Evolutionary conservation across 257 asterid species (phyloP).

Genomic region (Echium plantagineum): DNA sequence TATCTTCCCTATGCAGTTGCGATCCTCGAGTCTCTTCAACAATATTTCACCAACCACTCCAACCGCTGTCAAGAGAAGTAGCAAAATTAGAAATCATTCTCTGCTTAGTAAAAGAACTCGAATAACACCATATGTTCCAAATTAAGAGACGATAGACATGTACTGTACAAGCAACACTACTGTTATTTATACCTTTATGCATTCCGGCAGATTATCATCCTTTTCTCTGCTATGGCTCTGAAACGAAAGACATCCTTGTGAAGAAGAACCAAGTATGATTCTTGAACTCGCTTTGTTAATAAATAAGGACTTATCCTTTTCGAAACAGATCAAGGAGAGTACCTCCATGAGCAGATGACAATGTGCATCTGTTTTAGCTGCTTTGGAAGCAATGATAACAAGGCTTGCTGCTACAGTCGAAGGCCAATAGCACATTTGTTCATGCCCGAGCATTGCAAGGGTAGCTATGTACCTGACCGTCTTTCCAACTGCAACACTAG

Average conservation of each 20-base stretch:
- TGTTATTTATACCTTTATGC: slow-evolving; percentile 58
- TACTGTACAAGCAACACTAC: neutral
- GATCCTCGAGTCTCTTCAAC: slow-evolving; percentile 14
- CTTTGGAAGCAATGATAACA: slow-evolving; percentile 69
- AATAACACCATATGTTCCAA: neutral
- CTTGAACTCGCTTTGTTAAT: neutral
- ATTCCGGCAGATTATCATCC: slow-evolving; percentile 56
- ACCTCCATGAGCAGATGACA: slow-evolving; percentile 47
- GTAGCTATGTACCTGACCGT: slow-evolving; percentile 61
- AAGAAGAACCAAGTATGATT: slow-evolving; percentile 2
- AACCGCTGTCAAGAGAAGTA: slow-evolving; percentile 53
- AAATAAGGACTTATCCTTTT: neutral
- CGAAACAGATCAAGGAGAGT: neutral
- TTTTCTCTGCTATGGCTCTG: slow-evolving; percentile 61
- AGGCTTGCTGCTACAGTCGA: slow-evolving; percentile 90
- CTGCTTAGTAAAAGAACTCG: neutral
- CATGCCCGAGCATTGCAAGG: slow-evolving; percentile 68
- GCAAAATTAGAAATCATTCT: slow-evolving; percentile 7
- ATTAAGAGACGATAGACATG: neutral
- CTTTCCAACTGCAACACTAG: slow-evolving; percentile 48
- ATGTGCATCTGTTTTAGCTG: slow-evolving; percentile 44
- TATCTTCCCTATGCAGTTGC: neutral
- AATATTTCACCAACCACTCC: slow-evolving; percentile 74
- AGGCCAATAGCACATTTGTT: slow-evolving; percentile 90
- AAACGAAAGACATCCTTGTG: slow-evolving; percentile 16